Base-by-base conservation (phyloP, 768 basidiomycete genomes). In the Tulasnella sp. region DNA sequence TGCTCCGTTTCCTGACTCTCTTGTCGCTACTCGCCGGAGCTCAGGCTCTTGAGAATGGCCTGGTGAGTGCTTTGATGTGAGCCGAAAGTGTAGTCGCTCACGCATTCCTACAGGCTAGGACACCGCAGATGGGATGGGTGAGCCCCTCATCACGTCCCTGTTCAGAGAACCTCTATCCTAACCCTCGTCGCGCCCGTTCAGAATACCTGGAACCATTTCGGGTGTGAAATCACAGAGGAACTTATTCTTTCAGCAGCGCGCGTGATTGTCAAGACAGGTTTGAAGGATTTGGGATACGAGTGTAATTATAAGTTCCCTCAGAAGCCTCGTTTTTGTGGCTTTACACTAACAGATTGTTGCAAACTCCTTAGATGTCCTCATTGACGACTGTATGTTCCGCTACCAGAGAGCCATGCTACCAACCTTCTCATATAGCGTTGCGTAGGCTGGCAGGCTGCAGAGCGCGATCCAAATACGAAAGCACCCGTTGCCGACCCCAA, bases 191-290 rank as follows among this genome's bases (percentile, higher is more conserved):
- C 17, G 5, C 40, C 34, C 52, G 17, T 35, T 22, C 37, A 73
- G 80, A 80, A 82, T 74, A 79, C 80, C 0, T 81, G 80, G 80
- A 82, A 82, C 73, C 77, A 79, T 68, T 82, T 81, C 67, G 81
- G 78, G 0, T 83, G 82, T 71, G 76, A 77, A 59, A 82, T 83
- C 62, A 75, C 75, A 40, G 80, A 81, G 69, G 79, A 81, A 52
- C 76, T 76, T 62, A 80, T 83, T 72, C 63, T 81, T 34, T 72
- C 75, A 22, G 79, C 81, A 3, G 82, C 82, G 5, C 73, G 79
- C 34, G 76, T 78, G 2, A 69, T 83, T 32, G 74, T 82, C n/a
- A 59, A 76, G 11, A 77, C 79, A 63, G 79, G 79, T 22, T 75
- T 83, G 67, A 77, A 78, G 9, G 72, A 78, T 12, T 75, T 78